A percentile compares a stretch with the other conserved stretches of the same genome.
These are phyloP conservation scores for Thecaphora thlaspeos DNA, from an alignment of 1,284 basidiomycete genomes.

Conservation along the genomic window DNA sequence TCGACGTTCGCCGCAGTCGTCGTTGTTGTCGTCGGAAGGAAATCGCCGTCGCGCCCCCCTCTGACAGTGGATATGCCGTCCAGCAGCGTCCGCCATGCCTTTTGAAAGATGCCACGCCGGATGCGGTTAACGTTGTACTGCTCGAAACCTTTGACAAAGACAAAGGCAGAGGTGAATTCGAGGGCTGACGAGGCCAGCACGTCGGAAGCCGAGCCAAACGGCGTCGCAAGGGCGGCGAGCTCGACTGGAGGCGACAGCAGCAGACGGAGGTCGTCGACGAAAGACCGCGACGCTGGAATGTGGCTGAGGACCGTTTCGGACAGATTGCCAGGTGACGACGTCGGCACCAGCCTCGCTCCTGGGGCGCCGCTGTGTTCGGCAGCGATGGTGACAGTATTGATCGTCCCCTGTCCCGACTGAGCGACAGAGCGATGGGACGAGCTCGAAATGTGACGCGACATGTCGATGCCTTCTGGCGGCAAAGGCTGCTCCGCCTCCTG, in stretches of 20 bases:
- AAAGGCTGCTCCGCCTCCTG: no score
- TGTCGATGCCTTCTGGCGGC: no score
- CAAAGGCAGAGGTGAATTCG: slow-evolving; percentile 32
- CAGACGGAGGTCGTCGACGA: slow-evolving; percentile 9
- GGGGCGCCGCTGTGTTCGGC: no score
- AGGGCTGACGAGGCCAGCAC: slow-evolving; percentile 15
- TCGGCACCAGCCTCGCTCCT: no score
- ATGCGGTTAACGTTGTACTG: slow-evolving; percentile 34
- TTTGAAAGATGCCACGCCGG: slow-evolving; percentile 31
- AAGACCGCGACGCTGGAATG: slow-evolving; percentile 8
- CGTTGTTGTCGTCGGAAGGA: no score
- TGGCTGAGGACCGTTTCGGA: slow-evolving; percentile 13
- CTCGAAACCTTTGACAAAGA: slow-evolving; percentile 36
- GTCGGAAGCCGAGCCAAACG: slow-evolving; percentile 10
- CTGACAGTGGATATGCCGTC: no score
- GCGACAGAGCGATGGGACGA: no score
- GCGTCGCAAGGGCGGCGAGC: slow-evolving; percentile 3
- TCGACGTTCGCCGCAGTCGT: no score
- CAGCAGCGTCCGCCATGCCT: slow-evolving; percentile 30
- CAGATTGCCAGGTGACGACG: background rate
- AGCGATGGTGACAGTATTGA: no score
- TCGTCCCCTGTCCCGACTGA: no score
- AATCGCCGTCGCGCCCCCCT: no score
- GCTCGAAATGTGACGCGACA: no score
- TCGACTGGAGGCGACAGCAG: slow-evolving; percentile 4